A percentile compares a stretch with the other conserved stretches of the same genome.
phyloP scores from a whole-genome alignment of 108 stramenopile genomes.

The Cyclotella cryptica region DNA sequence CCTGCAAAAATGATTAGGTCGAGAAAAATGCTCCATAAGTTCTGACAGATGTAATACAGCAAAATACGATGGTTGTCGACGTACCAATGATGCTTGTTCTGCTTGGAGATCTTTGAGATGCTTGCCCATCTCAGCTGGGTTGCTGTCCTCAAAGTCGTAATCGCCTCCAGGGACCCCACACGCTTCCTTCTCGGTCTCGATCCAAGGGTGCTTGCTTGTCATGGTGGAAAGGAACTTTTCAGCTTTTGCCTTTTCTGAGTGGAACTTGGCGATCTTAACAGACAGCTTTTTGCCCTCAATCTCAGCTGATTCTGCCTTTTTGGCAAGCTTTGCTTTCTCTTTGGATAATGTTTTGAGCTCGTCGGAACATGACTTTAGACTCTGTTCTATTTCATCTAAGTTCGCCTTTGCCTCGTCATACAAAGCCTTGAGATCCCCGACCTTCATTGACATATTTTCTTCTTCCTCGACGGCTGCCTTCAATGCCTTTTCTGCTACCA shows the following conservation, averaged over 20 bases:
- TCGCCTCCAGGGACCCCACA: constrained; percentile 96
- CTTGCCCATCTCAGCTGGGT: constrained; percentile 71
- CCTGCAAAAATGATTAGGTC: constrained; percentile 42
- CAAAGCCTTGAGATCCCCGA: constrained; percentile 80
- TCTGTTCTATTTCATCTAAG: constrained; percentile 73
- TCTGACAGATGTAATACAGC: not conserved
- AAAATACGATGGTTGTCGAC: constrained; percentile 22
- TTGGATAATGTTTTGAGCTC: constrained; percentile 70
- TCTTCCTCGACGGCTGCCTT: constrained; percentile 72
- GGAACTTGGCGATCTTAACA: constrained; percentile 67
- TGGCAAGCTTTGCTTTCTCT: constrained; percentile 58
- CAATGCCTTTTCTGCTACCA: constrained; percentile 64
- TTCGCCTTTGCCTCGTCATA: constrained; percentile 80
- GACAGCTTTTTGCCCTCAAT: constrained; percentile 92
- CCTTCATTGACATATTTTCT: constrained; percentile 68
- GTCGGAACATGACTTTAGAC: constrained; percentile 77
- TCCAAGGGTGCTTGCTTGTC: constrained; percentile 91
- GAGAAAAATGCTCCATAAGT: not conserved
- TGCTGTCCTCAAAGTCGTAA: constrained; percentile 91
- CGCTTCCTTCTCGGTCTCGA: constrained; percentile 89
- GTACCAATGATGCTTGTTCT: constrained; percentile 85
- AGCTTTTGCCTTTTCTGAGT: constrained; percentile 77
- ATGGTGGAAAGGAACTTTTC: constrained; percentile 77
- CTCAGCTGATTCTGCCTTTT: constrained; percentile 75
- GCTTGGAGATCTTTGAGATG: constrained; percentile 76